Base-by-base conservation (phyloP, 371 early-diverging fungal species). In the Syncephalis fuscata region DNA sequence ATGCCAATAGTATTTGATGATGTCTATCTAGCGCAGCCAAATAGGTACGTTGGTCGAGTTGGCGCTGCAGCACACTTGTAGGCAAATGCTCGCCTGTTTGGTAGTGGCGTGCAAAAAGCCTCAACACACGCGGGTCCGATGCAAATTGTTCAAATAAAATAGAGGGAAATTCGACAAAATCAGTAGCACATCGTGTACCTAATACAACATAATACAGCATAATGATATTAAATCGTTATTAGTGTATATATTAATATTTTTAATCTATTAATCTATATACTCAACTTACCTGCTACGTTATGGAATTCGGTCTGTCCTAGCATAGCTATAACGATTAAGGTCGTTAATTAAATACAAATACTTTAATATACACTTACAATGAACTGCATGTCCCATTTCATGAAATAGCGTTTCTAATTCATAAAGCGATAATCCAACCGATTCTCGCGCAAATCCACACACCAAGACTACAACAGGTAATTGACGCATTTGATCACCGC, bases 301-400 rank as follows among this genome's bases (percentile, higher is more conserved):
- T 97, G 98, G 57, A 79, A 94, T 44, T 85, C 85, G 10, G 93
- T 92, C 20, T 82, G 76, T 14, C 89, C 92, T 1, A 94, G 70
- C 86, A 93, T 90, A 10, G 92, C 73, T 78, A 55, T 3, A 14
- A 24, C 20, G 19, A 39, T 26, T 41, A 46, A 11, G 11, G 21
- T 9, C 22, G 14, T 4, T 45, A 10, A 25, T 16, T 17, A 2
- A 19, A 11, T 9, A 38, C 1, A 39, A 39, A n/a, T n/a, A n/a
- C n/a, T n/a, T n/a, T n/a, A 38, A 54, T 51, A 61, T 45, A 58
- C 58, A 51, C 65, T 58, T 59, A 65, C 65, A 91, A 60, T 96
- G 96, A 81, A 95, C 85, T 1, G 94, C 98, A 54, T 97, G 98
- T 1, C 98, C 98, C 88, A 95, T 88, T 55, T 97, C 98, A 64